Conservation (phyloP, 2,329 filamentous ascomycete species). For the Aspergillus novofumigatus region DNA sequence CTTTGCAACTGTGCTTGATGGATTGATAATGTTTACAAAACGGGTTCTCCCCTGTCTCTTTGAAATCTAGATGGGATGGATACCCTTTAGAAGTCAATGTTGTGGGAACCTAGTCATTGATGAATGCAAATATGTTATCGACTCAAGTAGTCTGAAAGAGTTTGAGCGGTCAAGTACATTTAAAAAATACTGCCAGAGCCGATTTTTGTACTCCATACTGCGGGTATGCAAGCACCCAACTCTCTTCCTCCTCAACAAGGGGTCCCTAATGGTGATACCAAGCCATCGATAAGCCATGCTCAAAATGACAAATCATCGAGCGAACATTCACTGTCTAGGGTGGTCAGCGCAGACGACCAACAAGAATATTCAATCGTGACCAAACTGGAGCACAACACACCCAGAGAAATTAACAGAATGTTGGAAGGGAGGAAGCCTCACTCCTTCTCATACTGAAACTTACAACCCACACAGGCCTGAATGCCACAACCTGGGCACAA, state of each 20-base stretch:
- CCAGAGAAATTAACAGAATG: not conserved
- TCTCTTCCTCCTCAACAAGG: not conserved
- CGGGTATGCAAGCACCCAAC: not conserved
- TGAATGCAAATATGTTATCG: not conserved
- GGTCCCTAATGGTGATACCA: not conserved
- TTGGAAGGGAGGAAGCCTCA: not conserved
- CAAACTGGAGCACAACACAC: not conserved
- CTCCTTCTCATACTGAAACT: conserved; percentile 14
- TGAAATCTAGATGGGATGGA: too few species aligned
- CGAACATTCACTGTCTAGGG: not conserved
- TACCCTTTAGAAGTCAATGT: not conserved
- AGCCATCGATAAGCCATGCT: not conserved
- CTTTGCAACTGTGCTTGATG: not conserved
- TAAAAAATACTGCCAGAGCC: not conserved
- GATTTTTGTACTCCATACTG: not conserved
- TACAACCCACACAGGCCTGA: conserved; percentile 29
- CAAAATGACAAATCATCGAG: not conserved
- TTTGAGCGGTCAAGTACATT: not conserved
- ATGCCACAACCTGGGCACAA: conserved; percentile 26
- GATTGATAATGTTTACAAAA: not conserved
- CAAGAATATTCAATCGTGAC: not conserved
- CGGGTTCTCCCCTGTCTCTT: too few species aligned
- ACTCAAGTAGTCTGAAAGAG: not conserved
- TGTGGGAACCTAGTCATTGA: not conserved
- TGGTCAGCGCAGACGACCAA: not conserved